Evolutionary conservation across 805 yeast species (phyloP).

Genomic region (Priceomyces carsonii): DNA sequence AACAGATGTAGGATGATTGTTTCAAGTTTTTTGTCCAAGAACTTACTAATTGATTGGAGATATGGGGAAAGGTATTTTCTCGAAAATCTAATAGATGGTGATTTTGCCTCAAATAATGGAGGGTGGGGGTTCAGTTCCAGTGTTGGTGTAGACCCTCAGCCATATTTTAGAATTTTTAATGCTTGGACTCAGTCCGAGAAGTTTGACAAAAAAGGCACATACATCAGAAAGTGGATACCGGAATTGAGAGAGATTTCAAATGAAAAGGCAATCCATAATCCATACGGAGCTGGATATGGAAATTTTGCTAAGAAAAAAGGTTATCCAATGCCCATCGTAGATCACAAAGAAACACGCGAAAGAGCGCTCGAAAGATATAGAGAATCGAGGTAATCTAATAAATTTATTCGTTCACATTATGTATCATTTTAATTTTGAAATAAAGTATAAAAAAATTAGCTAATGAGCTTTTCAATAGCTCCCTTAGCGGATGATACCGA

Average conservation of each 20-base stretch:
- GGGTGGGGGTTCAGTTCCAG: slow-evolving; percentile 61
- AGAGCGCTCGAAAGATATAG: slow-evolving; percentile 43
- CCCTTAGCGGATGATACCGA: slow-evolving; percentile 42
- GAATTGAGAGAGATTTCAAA: slow-evolving; percentile 35
- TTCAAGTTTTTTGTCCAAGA: slow-evolving; percentile 52
- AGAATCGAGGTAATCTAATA: slow-evolving; percentile 25
- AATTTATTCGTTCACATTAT: background rate
- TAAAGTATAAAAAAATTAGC: slow-evolving; percentile 1
- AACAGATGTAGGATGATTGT: slow-evolving; percentile 57
- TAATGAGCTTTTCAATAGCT: slow-evolving; percentile 16
- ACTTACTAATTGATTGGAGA: slow-evolving; percentile 55
- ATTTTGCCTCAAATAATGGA: slow-evolving; percentile 54
- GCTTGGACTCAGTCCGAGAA: slow-evolving; percentile 50
- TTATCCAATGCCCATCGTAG: slow-evolving; percentile 48
- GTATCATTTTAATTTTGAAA: background rate
- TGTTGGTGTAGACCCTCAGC: slow-evolving; percentile 57
- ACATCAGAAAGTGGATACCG: slow-evolving; percentile 51
- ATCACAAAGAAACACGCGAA: slow-evolving; percentile 41
- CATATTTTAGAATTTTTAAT: slow-evolving; percentile 57
- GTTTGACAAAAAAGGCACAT: slow-evolving; percentile 49
- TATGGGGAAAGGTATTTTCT: slow-evolving; percentile 55
- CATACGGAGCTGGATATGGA: slow-evolving; percentile 26
- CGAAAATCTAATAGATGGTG: slow-evolving; percentile 50
- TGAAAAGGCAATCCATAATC: slow-evolving; percentile 33
- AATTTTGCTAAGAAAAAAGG: slow-evolving; percentile 27